Percentiles rank a stretch among this genome's conserved stretches.
These are phyloP conservation scores for Acer saccharum DNA, from an alignment of 345 rosid species.

Conservation along the genomic window DNA sequence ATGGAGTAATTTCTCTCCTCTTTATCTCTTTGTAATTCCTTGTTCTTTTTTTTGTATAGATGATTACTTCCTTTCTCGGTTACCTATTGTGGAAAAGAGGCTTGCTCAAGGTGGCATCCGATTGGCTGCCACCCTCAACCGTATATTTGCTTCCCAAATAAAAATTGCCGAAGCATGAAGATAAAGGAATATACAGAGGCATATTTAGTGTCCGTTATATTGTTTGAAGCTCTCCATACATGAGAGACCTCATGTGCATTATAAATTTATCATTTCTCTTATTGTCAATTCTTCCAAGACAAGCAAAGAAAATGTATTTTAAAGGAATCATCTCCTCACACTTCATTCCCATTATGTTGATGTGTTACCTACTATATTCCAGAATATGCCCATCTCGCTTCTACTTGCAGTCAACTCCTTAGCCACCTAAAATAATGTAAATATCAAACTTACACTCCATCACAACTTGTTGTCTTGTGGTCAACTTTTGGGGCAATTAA, in stretches of 20 bases:
- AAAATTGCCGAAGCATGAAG: constrained; percentile 47
- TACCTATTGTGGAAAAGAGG: constrained; percentile 79
- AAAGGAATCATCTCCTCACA: background rate
- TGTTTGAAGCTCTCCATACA: background rate
- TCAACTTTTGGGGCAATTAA: constrained; percentile 29
- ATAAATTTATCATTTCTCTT: background rate
- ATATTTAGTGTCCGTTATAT: constrained; percentile 16
- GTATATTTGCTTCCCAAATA: constrained; percentile 52
- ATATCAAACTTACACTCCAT: constrained; percentile 60
- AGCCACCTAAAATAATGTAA: constrained; percentile 22
- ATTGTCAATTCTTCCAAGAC: constrained; percentile 23
- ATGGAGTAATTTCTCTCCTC: background rate
- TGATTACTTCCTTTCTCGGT: constrained; percentile 74
- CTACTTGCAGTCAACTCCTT: constrained; percentile 22
- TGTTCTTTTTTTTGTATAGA: constrained; percentile 38
- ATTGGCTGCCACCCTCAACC: constrained; percentile 79
- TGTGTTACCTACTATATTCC: constrained; percentile 13
- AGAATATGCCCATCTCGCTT: constrained; percentile 45
- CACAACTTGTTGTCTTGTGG: constrained; percentile 24
- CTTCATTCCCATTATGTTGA: constrained; percentile 3
- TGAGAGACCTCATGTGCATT: background rate
- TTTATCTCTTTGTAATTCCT: constrained; percentile 5
- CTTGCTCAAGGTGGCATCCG: constrained; percentile 89
- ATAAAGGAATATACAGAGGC: constrained; percentile 6
- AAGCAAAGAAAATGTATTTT: constrained; percentile 11